Evolutionary conservation across 352 stramenopile genomes (phyloP).

Genomic region (Globisporangium spiculum): DNA sequence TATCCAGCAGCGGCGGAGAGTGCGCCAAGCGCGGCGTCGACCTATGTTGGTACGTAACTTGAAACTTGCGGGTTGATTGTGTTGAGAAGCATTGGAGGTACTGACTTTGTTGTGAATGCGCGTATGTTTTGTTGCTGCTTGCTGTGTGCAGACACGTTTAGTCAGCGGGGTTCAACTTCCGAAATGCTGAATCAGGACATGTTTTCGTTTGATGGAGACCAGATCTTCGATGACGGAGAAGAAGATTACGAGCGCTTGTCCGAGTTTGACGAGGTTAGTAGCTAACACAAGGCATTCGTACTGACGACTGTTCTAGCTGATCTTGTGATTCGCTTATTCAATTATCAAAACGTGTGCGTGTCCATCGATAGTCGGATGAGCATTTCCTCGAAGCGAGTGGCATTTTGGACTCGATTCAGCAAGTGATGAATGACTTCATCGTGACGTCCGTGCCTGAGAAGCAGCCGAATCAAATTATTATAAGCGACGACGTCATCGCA

Average conservation of each 20-base stretch:
- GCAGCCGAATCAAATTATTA: constrained; percentile 50
- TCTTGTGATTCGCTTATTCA: background rate
- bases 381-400: constrained; percentile 73
- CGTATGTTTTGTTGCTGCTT: background rate
- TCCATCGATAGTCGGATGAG: constrained; percentile 47
- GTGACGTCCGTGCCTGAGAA: constrained; percentile 26
- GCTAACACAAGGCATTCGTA: background rate
- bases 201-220: constrained; percentile 45
- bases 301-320: background rate
- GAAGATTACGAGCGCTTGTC: constrained; percentile 63
- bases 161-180: constrained; percentile 42
- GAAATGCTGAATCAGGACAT: constrained; percentile 24
- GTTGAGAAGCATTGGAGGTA: background rate
- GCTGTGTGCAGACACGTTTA: constrained; percentile 29
- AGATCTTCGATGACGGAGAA: constrained; percentile 35
- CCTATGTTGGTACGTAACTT: constrained; percentile 15
- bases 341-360: background rate
- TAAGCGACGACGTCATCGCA: constrained; percentile 69
- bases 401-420: constrained; percentile 79
- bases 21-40: constrained; percentile 36
- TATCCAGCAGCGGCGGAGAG: constrained; percentile 14
- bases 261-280: constrained; percentile 64
- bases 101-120: background rate
- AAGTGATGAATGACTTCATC: constrained; percentile 70
- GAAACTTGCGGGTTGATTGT: background rate